These are phyloP conservation scores for Saccharomyces paradoxus DNA, from an alignment of 805 yeast species.

Conservation along the genomic window DNA sequence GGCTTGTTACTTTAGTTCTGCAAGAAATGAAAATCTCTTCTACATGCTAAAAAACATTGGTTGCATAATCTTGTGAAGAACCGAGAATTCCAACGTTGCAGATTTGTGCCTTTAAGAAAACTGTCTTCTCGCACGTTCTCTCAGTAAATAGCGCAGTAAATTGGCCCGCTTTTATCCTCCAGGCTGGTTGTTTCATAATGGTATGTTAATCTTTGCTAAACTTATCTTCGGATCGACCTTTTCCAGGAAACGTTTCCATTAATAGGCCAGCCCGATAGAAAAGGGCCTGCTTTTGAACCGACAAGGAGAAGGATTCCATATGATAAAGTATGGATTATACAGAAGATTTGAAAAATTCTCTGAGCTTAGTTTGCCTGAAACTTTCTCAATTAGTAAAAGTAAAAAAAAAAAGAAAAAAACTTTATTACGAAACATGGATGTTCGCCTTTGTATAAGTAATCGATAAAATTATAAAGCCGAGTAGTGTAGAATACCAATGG, in stretches of 20 bases:
- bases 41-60: neutral
- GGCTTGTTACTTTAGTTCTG: too few relatives aligned
- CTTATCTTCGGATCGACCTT: neutral
- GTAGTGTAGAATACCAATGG: too few relatives aligned
- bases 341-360: neutral
- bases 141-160: neutral
- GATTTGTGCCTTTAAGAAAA: neutral
- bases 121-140: neutral
- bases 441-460: too few relatives aligned
- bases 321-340: neutral
- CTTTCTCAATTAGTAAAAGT: too few relatives aligned
- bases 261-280: neutral
- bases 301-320: neutral
- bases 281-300: neutral
- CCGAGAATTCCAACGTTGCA: neutral
- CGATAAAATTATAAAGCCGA: too few relatives aligned
- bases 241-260: neutral
- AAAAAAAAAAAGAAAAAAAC: too few relatives aligned
- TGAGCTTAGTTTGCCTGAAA: too few relatives aligned
- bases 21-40: neutral
- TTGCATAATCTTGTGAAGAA: neutral
- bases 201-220: neutral
- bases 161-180: neutral
- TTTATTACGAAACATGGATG: too few relatives aligned
- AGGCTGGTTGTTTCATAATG: neutral